Base-by-base conservation (phyloP, 495 filamentous ascomycete genomes). In the Daldinia concentrica region DNA sequence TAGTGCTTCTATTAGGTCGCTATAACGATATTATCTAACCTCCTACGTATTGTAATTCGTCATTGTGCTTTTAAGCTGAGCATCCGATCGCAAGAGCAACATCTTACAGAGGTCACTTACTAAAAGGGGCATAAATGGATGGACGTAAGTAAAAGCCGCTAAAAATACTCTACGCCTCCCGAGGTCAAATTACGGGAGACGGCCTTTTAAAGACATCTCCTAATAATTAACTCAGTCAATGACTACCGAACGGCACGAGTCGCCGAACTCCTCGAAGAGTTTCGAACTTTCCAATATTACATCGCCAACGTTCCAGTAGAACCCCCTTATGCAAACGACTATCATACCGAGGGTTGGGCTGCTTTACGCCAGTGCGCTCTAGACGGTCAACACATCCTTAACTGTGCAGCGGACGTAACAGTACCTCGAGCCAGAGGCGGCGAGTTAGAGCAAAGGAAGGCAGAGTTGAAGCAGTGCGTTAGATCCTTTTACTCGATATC, bases 231-330 rank as follows among this genome's bases (percentile, higher is more conserved):
- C 17, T 45, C 77, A 97, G 93, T 96, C 68, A 97, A 97, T 81
- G 88, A 93, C 72, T 90, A 90, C 74, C 91, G 93, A 77, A 90
- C 91, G 66, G 83, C 89, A 75, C 90, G 94, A 77, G 88, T 97
- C 76, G 89, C 91, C 76, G 91, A 97, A 79, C 83, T 97, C 65
- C 91, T 96, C 73, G 86, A 87, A 74, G 93, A 97, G 81, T 97
- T 93, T 83, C 90, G 91, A 66, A 91, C 87, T 61, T 86, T 97
- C 2, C 91, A 96, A 74, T 83, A 90, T 76, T 92, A 91, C 78
- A 94, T 97, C 79, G 86, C 90, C 41, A 86, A 90, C 58, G 90
- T 88, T 24, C 86, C 89, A 50, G 86, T 86, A 61, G 83, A 86
- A 37, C 87, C 89, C 19, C 71, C 77, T 3, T 76, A 85, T 77